A percentile compares a stretch with the other conserved stretches of the same genome.
Evolutionary conservation across 148 eudicot genomes (phyloP).

Genomic region (Selenicereus undatus): DNA sequence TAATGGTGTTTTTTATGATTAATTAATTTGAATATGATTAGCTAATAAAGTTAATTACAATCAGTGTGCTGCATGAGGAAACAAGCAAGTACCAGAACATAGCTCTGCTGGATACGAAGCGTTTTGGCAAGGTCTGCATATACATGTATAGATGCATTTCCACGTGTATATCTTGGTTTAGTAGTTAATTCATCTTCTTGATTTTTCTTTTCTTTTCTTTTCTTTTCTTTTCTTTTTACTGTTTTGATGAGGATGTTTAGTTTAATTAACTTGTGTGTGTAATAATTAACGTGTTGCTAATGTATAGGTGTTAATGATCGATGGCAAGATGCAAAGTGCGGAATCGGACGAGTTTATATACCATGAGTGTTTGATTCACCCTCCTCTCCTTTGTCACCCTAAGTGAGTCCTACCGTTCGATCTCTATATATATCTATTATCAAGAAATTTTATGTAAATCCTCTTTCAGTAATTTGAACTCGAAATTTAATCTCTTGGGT

Average conservation of each 20-base stretch:
- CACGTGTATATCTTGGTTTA: not conserved
- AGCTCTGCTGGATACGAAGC: constrained; percentile 66
- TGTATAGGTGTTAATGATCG: not conserved
- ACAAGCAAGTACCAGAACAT: constrained; percentile 74
- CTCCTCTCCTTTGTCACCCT: constrained; percentile 43
- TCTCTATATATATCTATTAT: not conserved
- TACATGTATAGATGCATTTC: not conserved
- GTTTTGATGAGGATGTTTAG: not conserved
- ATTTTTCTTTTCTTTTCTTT: no score
- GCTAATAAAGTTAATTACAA: no score
- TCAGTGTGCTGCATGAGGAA: constrained; percentile 64
- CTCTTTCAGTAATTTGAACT: no score
- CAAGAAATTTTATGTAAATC: not conserved
- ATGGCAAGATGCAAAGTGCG: constrained; percentile 7
- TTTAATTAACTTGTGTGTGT: not conserved
- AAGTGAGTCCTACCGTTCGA: constrained; percentile 28
- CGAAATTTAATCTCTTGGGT: no score
- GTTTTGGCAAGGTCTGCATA: constrained; percentile 61
- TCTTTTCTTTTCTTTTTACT: not conserved
- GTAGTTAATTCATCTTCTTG: no score
- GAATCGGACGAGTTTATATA: constrained; percentile 5
- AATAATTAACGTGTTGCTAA: no score
- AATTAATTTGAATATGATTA: no score
- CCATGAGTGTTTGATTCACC: constrained; percentile 10
- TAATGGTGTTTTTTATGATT: no score